phyloP scores from a whole-genome alignment of 2,329 filamentous ascomycete genomes.

The Xylariaceae sp. region DNA sequence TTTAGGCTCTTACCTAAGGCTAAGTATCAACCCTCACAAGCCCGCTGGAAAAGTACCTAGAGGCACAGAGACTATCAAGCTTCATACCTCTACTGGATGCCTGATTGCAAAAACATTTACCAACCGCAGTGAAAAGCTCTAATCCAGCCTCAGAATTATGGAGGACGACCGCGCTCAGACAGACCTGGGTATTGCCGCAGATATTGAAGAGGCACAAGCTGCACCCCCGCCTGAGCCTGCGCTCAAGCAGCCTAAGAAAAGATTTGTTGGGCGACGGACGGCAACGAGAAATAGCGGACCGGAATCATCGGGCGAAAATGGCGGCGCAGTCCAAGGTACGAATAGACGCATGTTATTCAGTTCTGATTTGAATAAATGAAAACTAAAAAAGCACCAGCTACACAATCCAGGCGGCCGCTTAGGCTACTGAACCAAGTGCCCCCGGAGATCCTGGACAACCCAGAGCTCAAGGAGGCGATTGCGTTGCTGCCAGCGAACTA shows the following conservation, averaged over 20 bases:
- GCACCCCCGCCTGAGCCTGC: slow-evolving; percentile 35
- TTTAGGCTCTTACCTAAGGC: too few relatives aligned
- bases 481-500: slow-evolving; percentile 91
- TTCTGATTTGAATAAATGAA: neutral
- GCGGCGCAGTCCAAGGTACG: slow-evolving; percentile 72
- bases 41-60: too few relatives aligned
- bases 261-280: slow-evolving; percentile 85
- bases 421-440: slow-evolving; percentile 92
- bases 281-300: slow-evolving; percentile 51
- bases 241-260: slow-evolving; percentile 79
- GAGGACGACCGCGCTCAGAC: slow-evolving; percentile 75
- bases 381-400: slow-evolving; percentile 55
- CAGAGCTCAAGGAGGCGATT: slow-evolving; percentile 86
- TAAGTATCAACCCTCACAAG: too few relatives aligned
- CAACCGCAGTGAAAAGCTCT: neutral
- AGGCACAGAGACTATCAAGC: too few relatives aligned
- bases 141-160: slow-evolving; percentile 54
- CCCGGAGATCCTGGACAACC: slow-evolving; percentile 81
- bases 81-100: too few relatives aligned
- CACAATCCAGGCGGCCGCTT: slow-evolving; percentile 73
- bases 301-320: slow-evolving; percentile 57
- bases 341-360: slow-evolving; percentile 17
- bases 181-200: slow-evolving; percentile 72
- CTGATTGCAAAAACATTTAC: too few relatives aligned
- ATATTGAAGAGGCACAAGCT: slow-evolving; percentile 62